Percentiles rank a stretch among this genome's conserved stretches.
Conservation (phyloP, 2,329 filamentous ascomycete species). For the Pseudocercospora fuligena region DNA sequence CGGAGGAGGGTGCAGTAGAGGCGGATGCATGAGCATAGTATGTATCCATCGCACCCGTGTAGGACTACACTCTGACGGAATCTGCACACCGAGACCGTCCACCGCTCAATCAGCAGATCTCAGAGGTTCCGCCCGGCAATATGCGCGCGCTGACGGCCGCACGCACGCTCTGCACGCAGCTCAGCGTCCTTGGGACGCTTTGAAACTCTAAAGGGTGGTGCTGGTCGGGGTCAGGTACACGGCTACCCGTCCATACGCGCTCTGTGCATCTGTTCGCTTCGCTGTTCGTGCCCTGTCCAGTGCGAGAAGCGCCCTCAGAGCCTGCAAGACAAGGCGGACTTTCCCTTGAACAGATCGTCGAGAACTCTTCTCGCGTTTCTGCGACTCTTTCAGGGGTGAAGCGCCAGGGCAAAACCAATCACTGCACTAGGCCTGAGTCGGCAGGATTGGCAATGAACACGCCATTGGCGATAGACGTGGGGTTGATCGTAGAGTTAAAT, state of each 20-base stretch:
- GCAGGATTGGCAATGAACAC: conserved; percentile 8
- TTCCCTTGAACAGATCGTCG: not conserved
- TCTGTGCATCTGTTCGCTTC: not conserved
- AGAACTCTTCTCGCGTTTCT: not conserved
- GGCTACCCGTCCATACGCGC: not conserved
- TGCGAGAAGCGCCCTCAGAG: not conserved
- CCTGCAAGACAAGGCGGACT: not conserved
- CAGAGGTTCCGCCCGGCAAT: conserved; percentile 4
- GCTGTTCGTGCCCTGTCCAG: not conserved
- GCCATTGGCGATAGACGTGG: conserved; percentile 3
- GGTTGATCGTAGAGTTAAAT: not conserved
- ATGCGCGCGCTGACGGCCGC: not conserved
- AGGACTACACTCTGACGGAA: not conserved
- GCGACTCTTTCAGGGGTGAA: not conserved
- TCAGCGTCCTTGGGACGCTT: conserved; percentile 5
- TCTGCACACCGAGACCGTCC: not conserved
- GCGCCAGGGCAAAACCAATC: conserved; percentile 1
- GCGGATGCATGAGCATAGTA: conserved; percentile 8
- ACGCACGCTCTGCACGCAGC: not conserved
- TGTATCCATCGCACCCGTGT: conserved; percentile 3
- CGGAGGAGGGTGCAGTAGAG: not conserved
- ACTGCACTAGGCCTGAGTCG: conserved; percentile 1
- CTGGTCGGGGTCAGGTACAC: not conserved
- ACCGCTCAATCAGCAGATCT: conserved; percentile 7
- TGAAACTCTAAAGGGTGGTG: not conserved